These are phyloP conservation scores for Claviceps quebecensis DNA, from an alignment of 2,329 filamentous ascomycete genomes.

Conservation along the genomic window DNA sequence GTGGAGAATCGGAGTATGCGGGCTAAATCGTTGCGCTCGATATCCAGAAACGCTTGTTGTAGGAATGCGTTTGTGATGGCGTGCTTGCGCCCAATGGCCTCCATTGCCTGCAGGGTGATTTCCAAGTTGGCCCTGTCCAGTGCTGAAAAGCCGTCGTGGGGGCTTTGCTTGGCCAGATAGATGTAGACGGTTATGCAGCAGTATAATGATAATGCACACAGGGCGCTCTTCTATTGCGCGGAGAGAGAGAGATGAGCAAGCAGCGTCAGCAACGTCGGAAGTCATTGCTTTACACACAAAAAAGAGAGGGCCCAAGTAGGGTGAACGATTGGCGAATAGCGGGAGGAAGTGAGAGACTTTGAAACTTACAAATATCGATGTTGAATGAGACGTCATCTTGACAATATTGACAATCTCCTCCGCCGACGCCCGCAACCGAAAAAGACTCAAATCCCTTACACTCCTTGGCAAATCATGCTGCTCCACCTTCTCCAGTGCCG, in stretches of 20 bases:
- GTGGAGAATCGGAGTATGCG: slow-evolving; percentile 22
- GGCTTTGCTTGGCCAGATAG: slow-evolving; percentile 57
- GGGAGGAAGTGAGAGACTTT: background rate
- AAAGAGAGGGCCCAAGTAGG: too few species aligned
- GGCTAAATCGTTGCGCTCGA: slow-evolving; percentile 40
- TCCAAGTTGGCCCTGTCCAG: slow-evolving; percentile 42
- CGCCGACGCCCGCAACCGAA: slow-evolving; percentile 63
- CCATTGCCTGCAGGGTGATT: slow-evolving; percentile 67
- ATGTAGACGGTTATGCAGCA: slow-evolving; percentile 74
- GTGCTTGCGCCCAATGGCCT: slow-evolving; percentile 59
- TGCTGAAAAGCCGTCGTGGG: slow-evolving; percentile 42
- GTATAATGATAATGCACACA: slow-evolving; percentile 63
- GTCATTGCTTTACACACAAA: background rate
- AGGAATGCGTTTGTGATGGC: slow-evolving; percentile 70
- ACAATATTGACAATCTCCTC: slow-evolving; percentile 76
- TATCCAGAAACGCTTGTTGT: slow-evolving; percentile 72
- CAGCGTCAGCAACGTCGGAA: too few species aligned
- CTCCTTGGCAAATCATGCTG: slow-evolving; percentile 51
- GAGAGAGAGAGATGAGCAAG: background rate
- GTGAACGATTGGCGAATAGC: too few species aligned
- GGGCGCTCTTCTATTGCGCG: slow-evolving; percentile 17
- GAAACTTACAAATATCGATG: slow-evolving; percentile 47
- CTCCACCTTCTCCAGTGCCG: slow-evolving; percentile 71
- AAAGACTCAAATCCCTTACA: slow-evolving; percentile 56
- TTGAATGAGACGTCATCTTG: slow-evolving; percentile 60